These are phyloP conservation scores for Prototheca wickerhamii DNA, from an alignment of 163 green algal genomes.

Conservation along the genomic window DNA sequence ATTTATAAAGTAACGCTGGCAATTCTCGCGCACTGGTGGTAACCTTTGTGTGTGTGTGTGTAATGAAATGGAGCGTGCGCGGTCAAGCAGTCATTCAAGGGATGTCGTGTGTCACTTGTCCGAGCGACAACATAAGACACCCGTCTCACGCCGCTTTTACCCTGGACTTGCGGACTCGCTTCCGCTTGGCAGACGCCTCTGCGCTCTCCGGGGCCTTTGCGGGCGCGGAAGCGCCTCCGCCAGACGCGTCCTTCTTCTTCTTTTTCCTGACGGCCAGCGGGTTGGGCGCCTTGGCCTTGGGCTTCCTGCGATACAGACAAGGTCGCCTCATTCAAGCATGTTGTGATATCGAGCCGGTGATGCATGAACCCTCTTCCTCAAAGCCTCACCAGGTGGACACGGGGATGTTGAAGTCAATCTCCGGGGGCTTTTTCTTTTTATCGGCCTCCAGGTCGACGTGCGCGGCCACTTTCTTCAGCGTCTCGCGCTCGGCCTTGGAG, in stretches of 20 bases:
- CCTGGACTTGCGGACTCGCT: neutral
- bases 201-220: neutral
- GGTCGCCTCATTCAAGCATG: neutral
- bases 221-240: neutral
- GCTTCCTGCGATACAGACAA: constrained; percentile 2
- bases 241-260: constrained; percentile 12
- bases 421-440: neutral
- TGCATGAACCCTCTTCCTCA: neutral
- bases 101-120: neutral
- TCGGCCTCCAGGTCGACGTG: neutral
- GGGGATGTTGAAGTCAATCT: neutral
- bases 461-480: neutral
- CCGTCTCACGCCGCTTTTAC: neutral
- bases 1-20: neutral
- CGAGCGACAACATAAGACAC: neutral
- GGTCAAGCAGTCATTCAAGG: neutral
- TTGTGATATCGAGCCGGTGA: neutral
- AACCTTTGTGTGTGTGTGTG: neutral
- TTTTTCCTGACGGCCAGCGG: constrained; percentile 25
- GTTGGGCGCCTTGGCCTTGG: constrained; percentile 35
- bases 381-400: neutral
- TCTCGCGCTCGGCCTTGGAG: neutral
- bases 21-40: neutral
- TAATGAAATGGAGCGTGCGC: neutral
- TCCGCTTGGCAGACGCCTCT: neutral